These are phyloP conservation scores for Phytopythium oedochilum DNA, from an alignment of 352 stramenopile genomes.

Conservation along the genomic window DNA sequence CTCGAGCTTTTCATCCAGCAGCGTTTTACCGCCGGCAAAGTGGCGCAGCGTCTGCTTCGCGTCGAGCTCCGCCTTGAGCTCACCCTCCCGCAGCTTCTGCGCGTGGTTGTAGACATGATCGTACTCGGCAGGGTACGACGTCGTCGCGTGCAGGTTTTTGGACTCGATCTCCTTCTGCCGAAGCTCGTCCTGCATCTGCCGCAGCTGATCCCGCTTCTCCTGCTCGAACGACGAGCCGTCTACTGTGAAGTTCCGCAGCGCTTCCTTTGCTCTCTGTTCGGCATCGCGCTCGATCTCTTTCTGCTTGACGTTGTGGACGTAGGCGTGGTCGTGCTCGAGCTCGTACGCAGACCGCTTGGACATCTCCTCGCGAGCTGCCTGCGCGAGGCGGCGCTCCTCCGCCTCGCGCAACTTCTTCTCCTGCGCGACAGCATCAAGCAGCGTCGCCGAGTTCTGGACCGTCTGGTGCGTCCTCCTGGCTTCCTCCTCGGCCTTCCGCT, in stretches of 20 bases:
- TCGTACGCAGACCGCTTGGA: constrained; percentile 31
- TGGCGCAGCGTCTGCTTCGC: constrained; percentile 31
- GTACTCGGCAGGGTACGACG: constrained; percentile 32
- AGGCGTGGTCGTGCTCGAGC: constrained; percentile 30
- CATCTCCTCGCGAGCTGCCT: constrained; percentile 27
- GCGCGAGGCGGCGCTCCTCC: constrained; percentile 30
- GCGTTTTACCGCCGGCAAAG: constrained; percentile 43
- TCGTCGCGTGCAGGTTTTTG: constrained; percentile 32
- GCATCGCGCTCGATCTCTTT: constrained; percentile 18
- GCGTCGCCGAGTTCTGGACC: constrained; percentile 39
- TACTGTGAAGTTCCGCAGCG: constrained; percentile 22
- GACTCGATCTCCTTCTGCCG: constrained; percentile 9
- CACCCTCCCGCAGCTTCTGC: constrained; percentile 41
- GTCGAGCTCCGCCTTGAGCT: constrained; percentile 30
- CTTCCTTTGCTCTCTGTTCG: constrained; percentile 23
- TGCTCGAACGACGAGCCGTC: constrained; percentile 39
- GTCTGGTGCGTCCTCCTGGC: constrained; percentile 19
- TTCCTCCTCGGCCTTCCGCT: constrained; percentile 38
- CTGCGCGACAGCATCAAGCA: constrained; percentile 43
- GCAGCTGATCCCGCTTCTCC: constrained; percentile 33
- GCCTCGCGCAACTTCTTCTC: constrained; percentile 33
- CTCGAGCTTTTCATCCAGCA: constrained; percentile 53
- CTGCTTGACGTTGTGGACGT: constrained; percentile 34
- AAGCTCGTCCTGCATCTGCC: constrained; percentile 4
- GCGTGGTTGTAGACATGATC: constrained; percentile 49